Evolutionary conservation across 805 yeast genomes (phyloP), one percentile per base, ranked within the genome.

Genomic region (Kregervanrija pseudodelftensis): DNA sequence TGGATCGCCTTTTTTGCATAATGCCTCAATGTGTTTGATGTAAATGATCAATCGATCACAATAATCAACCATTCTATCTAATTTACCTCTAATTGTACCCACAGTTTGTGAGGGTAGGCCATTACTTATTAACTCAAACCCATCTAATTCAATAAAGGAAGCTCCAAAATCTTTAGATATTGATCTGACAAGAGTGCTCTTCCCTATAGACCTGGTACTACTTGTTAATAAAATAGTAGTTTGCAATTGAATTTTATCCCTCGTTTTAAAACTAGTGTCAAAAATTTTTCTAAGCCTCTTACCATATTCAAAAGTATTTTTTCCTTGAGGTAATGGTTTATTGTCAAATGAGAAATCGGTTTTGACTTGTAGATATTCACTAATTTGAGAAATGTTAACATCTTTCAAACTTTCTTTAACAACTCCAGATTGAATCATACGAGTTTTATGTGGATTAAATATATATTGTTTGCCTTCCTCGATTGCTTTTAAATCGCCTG

Each of bases 191-290:
- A 85, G 56, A 0, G 82, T 77, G 0, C 84, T 59, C 56, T 91
- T 91, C 0, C 99, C 99, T 7, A 85, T 78, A 8, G 85, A 88
- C 43, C 95, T 68, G 30, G 80, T 74, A 54, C 79, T 66, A 3
- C 96, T 86, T 41, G 74, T 76, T 16, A 93, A 59, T 22, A 89
- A 58, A 0, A 89, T 65, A 0, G 87, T 73, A 0, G 95, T 81
- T 40, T 72, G 73, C 32, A 86, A 55, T 2, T 69, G 61, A 1
- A 68, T 57, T 13, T 60, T 66, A 14, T 49, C 48, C 3, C 49
- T 50, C n/a, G 53, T 54, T 16, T 47, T 48, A 35, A 73, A 62
- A 3, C 79, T 69, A 0, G 95, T 79, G 13, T 63, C 60, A 2
- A 89, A 56, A 16, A 85, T 70, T 42, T 77, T 77, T 9, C 67